Evolutionary conservation across 2,329 filamentous ascomycete genomes (phyloP).

Genomic region (Talaromyces sp.): DNA sequence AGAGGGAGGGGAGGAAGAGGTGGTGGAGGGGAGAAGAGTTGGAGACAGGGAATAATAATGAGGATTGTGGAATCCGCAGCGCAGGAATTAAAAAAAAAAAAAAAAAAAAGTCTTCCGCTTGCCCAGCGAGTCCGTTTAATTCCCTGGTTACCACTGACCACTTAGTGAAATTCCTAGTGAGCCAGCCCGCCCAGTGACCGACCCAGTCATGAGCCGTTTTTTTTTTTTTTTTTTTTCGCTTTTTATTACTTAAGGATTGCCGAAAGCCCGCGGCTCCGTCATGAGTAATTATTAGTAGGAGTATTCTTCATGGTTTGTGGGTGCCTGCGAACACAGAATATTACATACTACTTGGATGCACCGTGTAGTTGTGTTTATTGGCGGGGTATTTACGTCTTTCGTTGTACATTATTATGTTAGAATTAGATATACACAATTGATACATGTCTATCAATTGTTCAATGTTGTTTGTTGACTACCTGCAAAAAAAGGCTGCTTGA

Average conservation of each 20-base stretch:
- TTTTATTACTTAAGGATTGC: constrained; percentile 13
- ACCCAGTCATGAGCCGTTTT: not conserved
- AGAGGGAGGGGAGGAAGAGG: constrained; percentile 16
- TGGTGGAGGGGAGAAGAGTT: constrained; percentile 9
- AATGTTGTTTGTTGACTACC: too few relatives aligned
- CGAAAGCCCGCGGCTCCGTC: constrained; percentile 16
- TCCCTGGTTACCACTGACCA: not conserved
- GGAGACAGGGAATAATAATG: not conserved
- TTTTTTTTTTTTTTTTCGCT: not conserved
- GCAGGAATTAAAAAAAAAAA: not conserved
- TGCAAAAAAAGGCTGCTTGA: too few relatives aligned
- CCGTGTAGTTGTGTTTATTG: too few relatives aligned
- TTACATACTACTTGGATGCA: not conserved
- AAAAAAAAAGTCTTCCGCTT: constrained; percentile 15
- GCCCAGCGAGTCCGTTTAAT: not conserved
- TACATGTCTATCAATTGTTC: too few relatives aligned
- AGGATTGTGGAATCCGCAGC: constrained; percentile 14
- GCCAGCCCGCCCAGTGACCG: not conserved
- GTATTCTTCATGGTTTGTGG: too few relatives aligned
- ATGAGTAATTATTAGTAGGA: not conserved
- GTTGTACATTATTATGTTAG: too few relatives aligned
- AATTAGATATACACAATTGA: too few relatives aligned
- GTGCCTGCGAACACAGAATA: not conserved
- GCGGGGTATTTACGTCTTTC: too few relatives aligned
- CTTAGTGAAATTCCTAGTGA: not conserved